Evolutionary conservation across 1,284 basidiomycete genomes (phyloP), one percentile per base, ranked within the genome.

Genomic region (Retiboletus flavoniger): DNA sequence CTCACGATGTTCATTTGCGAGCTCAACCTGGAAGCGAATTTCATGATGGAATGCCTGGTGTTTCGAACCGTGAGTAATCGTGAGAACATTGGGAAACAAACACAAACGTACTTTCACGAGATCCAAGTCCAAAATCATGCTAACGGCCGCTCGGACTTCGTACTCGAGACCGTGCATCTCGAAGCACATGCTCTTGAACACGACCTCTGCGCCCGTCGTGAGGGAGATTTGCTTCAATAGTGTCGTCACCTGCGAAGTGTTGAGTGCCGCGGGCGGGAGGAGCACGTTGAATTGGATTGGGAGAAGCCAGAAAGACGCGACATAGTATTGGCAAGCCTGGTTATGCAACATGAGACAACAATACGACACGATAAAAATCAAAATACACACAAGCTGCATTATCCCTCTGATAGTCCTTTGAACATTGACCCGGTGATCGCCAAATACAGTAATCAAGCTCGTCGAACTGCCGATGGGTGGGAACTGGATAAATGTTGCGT

Each of bases 101-200:
- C n/a, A 14, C 16, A 54, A 19, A 59, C 58, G 5, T 60, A 89
- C 93, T 80, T 96, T 94, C 62, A 98, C 84, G 51, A 95, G 82
- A 57, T 97, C 95, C 55, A 96, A 75, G 54, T 98, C 95, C 69
- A 97, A 79, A 39, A 98, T 82, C 81, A 93, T 89, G 58, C 80
- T 81, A 34, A 98, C 84, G 0, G 93, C 95, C 9, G 85, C 78
- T 54, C 94, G 85, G 29, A 98, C 93, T 77, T 98, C 93, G 54
- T 87, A 81, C 72, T 98, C 95, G 40, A 95, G 79, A n/a, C 96
- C 96, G 67, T 98, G 93, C 77, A 97, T 87, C 75, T 98, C 96
- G 65, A 98, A 98, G 74, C 92, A 94, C 82, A 96, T 97, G 68
- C 87, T 89, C 76, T 98, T 98, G 79, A 97, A 98, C 7, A 98